Percentiles rank a stretch among this genome's conserved stretches.
phyloP scores from a whole-genome alignment of 2,329 filamentous ascomycete genomes.

The Mycosphaerella sp. region DNA sequence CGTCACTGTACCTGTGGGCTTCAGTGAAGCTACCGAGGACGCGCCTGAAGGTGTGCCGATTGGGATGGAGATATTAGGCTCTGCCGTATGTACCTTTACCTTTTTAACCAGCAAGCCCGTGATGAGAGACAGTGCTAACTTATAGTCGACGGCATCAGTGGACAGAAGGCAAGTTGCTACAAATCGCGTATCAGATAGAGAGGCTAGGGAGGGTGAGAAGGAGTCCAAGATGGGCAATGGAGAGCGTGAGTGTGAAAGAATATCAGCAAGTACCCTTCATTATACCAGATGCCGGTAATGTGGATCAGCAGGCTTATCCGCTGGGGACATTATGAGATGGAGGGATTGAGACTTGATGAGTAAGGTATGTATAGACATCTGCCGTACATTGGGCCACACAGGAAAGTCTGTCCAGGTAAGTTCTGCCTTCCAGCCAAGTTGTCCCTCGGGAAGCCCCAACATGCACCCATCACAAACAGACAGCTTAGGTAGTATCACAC shows the following conservation, averaged over 20 bases:
- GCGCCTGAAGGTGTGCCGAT: conserved; percentile 56
- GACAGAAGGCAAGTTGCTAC: conserved; percentile 50
- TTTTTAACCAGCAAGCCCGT: no score
- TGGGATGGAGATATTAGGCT: conserved; percentile 58
- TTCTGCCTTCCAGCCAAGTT: no score
- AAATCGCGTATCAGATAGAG: conserved; percentile 50
- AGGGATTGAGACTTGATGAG: no score
- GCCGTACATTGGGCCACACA: no score
- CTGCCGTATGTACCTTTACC: conserved; percentile 29
- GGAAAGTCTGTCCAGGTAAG: no score
- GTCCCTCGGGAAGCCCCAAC: no score
- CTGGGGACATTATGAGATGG: conserved; percentile 32
- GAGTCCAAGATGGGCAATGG: conserved; percentile 43
- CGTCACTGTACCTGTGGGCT: conserved; percentile 50
- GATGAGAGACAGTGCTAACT: no score
- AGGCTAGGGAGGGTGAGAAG: conserved; percentile 41
- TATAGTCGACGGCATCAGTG: no score
- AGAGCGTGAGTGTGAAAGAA: conserved; percentile 35
- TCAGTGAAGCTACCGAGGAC: conserved; percentile 44
- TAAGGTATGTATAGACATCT: no score
- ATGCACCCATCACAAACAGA: no score
- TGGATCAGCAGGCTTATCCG: conserved; percentile 43
- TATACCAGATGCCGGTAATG: conserved; percentile 39
- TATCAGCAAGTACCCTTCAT: conserved; percentile 44
- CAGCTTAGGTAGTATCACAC: no score